These are phyloP conservation scores for Fusarium nematophilum DNA, from an alignment of 2,329 filamentous ascomycete species.

Conservation along the genomic window DNA sequence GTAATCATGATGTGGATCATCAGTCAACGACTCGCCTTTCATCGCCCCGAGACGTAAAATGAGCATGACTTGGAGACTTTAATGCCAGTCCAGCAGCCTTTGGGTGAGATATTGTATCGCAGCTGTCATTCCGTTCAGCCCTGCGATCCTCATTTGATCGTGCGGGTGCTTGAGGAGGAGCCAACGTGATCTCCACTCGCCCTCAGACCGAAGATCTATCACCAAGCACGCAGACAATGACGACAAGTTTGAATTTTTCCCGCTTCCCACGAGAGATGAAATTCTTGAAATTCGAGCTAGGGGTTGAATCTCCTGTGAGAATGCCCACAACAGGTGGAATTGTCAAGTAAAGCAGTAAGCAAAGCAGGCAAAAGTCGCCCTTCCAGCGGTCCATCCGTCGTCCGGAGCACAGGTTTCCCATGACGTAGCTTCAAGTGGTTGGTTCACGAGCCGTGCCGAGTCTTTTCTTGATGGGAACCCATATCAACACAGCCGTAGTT, in stretches of 20 bases:
- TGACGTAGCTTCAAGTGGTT: neutral
- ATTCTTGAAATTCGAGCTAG: neutral
- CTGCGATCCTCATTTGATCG: too few species aligned
- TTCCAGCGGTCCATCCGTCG: neutral
- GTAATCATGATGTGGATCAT: constrained; percentile 17
- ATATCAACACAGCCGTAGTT: neutral
- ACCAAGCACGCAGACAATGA: neutral
- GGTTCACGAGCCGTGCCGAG: neutral
- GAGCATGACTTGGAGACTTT: too few species aligned
- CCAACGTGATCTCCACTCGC: constrained; percentile 21
- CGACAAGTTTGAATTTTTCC: constrained; percentile 41
- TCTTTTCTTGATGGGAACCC: neutral
- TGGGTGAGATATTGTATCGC: too few species aligned
- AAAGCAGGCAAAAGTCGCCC: neutral
- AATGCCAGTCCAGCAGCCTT: too few species aligned
- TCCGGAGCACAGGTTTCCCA: neutral
- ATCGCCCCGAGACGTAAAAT: too few species aligned
- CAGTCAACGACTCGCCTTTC: neutral
- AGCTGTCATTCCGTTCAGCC: too few species aligned
- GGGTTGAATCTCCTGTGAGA: neutral
- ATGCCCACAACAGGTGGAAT: constrained; percentile 5
- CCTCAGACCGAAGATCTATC: constrained; percentile 12
- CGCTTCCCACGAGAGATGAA: constrained; percentile 12
- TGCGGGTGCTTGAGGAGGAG: too few species aligned
- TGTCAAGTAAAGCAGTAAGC: neutral